These are phyloP conservation scores for Fusarium aywerte DNA, from an alignment of 2,329 filamentous ascomycete genomes.

Conservation along the genomic window DNA sequence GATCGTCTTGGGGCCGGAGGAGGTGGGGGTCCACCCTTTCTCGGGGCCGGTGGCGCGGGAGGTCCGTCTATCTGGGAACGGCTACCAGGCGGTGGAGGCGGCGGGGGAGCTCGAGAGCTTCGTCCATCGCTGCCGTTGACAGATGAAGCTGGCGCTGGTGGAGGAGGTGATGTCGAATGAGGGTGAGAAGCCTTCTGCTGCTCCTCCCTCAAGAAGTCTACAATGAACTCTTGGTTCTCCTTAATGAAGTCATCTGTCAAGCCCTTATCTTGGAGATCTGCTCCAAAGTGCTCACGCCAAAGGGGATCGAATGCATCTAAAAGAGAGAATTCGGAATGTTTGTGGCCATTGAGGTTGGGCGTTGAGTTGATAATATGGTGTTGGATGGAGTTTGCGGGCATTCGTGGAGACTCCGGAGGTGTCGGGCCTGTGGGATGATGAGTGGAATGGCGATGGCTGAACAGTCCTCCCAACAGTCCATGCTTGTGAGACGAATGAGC, in stretches of 20 bases:
- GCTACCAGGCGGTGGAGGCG: constrained; percentile 51
- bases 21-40: constrained; percentile 48
- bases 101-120: constrained; percentile 52
- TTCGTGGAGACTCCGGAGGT: constrained; percentile 66
- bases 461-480: constrained; percentile 69
- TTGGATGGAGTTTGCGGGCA: constrained; percentile 52
- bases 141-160: constrained; percentile 45
- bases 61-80: constrained; percentile 44
- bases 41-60: constrained; percentile 46
- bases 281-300: constrained; percentile 74
- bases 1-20: constrained; percentile 67
- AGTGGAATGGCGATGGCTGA: constrained; percentile 70
- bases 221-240: constrained; percentile 75
- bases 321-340: constrained; percentile 63
- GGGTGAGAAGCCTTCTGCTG: constrained; percentile 55
- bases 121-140: constrained; percentile 49
- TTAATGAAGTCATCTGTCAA: constrained; percentile 74
- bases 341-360: constrained; percentile 59
- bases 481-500: constrained; percentile 55
- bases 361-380: constrained; percentile 55
- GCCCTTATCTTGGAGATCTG: constrained; percentile 70
- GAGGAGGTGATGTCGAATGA: constrained; percentile 42
- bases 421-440: constrained; percentile 65
- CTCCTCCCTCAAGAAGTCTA: constrained; percentile 70
- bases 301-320: constrained; percentile 72